Conservation (phyloP, 2,329 filamentous ascomycete species). For the Stromatinia cepivora region DNA sequence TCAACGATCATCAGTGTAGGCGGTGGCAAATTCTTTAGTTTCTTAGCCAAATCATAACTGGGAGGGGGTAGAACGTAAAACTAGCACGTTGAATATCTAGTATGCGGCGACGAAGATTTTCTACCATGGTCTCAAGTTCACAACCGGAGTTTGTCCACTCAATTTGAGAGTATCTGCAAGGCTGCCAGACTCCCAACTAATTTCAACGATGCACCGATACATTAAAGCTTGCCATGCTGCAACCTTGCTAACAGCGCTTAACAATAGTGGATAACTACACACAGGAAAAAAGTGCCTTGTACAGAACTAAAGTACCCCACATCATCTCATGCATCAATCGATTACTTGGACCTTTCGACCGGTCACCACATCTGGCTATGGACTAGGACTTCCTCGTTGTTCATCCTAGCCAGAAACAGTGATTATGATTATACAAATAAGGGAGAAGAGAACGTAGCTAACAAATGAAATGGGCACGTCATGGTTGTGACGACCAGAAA, state of each 20-base stretch:
- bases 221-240: neutral
- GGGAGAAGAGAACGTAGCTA: neutral
- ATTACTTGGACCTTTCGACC: neutral
- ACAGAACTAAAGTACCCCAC: neutral
- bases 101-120: neutral
- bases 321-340: slow-evolving; percentile 7
- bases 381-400: neutral
- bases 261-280: slow-evolving; percentile 8
- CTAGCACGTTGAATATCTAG: neutral
- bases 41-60: neutral
- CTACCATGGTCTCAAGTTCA: neutral
- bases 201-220: neutral
- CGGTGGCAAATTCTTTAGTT: neutral
- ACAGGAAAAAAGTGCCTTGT: neutral
- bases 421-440: neutral
- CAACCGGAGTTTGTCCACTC: neutral
- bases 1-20: neutral
- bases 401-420: neutral
- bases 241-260: slow-evolving; percentile 2
- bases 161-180: neutral
- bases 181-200: neutral
- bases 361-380: neutral
- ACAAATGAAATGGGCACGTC: neutral
- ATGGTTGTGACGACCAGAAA: neutral
- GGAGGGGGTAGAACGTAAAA: neutral